Evolutionary conservation across 163 green algal species (phyloP).

Genomic region (Smithsoniella earleae): DNA sequence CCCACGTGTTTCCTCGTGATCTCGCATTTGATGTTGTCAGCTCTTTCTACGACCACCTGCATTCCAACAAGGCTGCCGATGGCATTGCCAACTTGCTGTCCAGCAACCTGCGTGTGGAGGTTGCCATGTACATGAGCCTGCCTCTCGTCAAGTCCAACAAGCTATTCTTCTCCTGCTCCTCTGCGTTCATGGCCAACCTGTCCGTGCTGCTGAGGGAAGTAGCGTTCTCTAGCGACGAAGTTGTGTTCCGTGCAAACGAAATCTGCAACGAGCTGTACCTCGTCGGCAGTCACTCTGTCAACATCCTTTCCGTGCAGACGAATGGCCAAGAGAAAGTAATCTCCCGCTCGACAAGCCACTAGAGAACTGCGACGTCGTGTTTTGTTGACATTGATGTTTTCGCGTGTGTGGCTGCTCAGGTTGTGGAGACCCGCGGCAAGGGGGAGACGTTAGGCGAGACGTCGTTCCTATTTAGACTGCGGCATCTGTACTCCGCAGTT

Average conservation of each 20-base stretch:
- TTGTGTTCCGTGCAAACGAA: constrained; percentile 9
- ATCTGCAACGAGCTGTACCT: constrained; percentile 17
- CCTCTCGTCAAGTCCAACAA: constrained; percentile 1
- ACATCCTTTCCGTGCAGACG: background rate
- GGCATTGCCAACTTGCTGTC: constrained; percentile 10
- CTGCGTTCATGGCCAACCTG: constrained; percentile 14
- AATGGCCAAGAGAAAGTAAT: background rate
- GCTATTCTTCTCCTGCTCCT: background rate
- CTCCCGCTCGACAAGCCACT: background rate
- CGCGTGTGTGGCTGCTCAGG: background rate
- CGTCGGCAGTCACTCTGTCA: background rate
- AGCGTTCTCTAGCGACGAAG: background rate
- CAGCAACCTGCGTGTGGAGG: background rate
- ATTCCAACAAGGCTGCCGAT: background rate
- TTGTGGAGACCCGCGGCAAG: background rate
- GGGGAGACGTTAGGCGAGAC: background rate
- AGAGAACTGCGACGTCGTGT: background rate
- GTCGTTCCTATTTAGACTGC: constrained; percentile 1
- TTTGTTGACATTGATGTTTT: background rate
- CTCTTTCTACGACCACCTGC: constrained; percentile 30
- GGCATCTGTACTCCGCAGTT: constrained; percentile 1
- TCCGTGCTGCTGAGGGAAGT: background rate
- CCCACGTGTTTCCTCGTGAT: constrained; percentile 31
- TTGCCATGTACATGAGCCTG: constrained; percentile 28
- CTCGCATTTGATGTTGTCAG: constrained; percentile 36